These are phyloP conservation scores for Trichothecium sympodiale DNA, from an alignment of 2,329 filamentous ascomycete species.

Conservation along the genomic window DNA sequence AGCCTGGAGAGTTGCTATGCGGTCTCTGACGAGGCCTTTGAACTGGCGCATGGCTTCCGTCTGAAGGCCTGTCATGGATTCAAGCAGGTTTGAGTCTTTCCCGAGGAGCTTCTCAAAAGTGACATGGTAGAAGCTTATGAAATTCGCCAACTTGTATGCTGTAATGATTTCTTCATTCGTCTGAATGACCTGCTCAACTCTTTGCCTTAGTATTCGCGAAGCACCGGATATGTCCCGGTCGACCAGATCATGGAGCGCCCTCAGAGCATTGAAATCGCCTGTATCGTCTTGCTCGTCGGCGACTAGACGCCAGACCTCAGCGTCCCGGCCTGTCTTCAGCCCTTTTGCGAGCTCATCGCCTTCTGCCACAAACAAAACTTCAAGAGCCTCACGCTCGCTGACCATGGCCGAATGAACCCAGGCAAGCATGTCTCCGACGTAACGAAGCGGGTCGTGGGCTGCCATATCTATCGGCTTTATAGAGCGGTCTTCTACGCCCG, in stretches of 20 bases:
- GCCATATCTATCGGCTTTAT: slow-evolving; percentile 89
- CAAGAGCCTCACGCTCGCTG: slow-evolving; percentile 84
- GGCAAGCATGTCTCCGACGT: slow-evolving; percentile 93
- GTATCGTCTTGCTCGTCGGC: slow-evolving; percentile 44
- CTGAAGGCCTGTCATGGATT: slow-evolving; percentile 58
- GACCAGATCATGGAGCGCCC: slow-evolving; percentile 75
- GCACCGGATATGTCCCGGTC: slow-evolving; percentile 77
- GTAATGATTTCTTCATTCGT: slow-evolving; percentile 83
- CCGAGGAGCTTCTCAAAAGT: slow-evolving; percentile 78
- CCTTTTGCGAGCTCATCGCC: slow-evolving; percentile 79
- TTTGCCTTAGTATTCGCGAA: slow-evolving; percentile 72
- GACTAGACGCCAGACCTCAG: slow-evolving; percentile 69
- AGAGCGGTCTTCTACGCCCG: slow-evolving; percentile 45
- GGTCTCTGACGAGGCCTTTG: slow-evolving; percentile 67
- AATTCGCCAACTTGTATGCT: slow-evolving; percentile 80
- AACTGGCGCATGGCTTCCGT: slow-evolving; percentile 74
- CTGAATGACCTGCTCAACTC: slow-evolving; percentile 84
- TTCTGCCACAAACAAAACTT: slow-evolving; percentile 82
- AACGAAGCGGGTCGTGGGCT: slow-evolving; percentile 83
- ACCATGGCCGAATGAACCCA: slow-evolving; percentile 94
- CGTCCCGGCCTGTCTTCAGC: slow-evolving; percentile 67
- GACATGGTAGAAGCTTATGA: slow-evolving; percentile 77
- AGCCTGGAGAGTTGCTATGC: slow-evolving; percentile 61
- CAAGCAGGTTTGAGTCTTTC: slow-evolving; percentile 54
- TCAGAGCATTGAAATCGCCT: slow-evolving; percentile 64